Evolutionary conservation across 1,139 yeast species (phyloP).

Genomic region (Insectozyma bohioensis): DNA sequence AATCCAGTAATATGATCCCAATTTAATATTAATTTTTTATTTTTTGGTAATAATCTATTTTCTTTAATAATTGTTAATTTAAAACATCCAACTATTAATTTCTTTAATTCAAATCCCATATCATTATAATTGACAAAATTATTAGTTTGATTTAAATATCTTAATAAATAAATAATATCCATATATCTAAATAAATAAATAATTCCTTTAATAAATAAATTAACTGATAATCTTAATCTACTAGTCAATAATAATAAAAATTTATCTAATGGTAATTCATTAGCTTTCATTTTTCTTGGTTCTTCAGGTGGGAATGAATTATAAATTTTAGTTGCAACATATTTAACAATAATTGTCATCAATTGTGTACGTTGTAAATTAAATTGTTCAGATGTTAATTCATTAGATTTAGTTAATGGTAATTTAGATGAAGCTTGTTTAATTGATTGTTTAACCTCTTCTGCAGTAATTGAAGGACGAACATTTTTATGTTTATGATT

Average conservation of each 20-base stretch:
- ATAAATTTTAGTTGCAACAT: slow-evolving; percentile 44
- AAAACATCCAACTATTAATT: slow-evolving; percentile 47
- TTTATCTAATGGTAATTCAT: slow-evolving; percentile 43
- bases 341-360: slow-evolving; percentile 47
- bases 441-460: slow-evolving; percentile 9
- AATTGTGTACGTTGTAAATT: slow-evolving; percentile 29
- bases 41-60: slow-evolving; percentile 13
- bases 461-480: slow-evolving; percentile 8
- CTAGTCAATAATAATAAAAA: slow-evolving; percentile 40
- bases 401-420: slow-evolving; percentile 5
- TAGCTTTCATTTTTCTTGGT: slow-evolving; percentile 15
- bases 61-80: slow-evolving; percentile 41
- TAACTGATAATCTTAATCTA: slow-evolving; percentile 37
- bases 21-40: slow-evolving; percentile 17
- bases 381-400: slow-evolving; percentile 15
- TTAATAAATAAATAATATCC: slow-evolving; percentile 48
- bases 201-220: slow-evolving; percentile 42
- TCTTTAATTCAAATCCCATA: slow-evolving; percentile 47
- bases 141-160: slow-evolving; percentile 50
- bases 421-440: slow-evolving; percentile 2
- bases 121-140: slow-evolving; percentile 44
- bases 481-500: neutral
- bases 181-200: slow-evolving; percentile 49
- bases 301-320: slow-evolving; percentile 47
- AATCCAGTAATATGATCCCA: slow-evolving; percentile 44